phyloP scores from a whole-genome alignment of 176 grass and related monocot genomes.

The Calamus simplicifolius region DNA sequence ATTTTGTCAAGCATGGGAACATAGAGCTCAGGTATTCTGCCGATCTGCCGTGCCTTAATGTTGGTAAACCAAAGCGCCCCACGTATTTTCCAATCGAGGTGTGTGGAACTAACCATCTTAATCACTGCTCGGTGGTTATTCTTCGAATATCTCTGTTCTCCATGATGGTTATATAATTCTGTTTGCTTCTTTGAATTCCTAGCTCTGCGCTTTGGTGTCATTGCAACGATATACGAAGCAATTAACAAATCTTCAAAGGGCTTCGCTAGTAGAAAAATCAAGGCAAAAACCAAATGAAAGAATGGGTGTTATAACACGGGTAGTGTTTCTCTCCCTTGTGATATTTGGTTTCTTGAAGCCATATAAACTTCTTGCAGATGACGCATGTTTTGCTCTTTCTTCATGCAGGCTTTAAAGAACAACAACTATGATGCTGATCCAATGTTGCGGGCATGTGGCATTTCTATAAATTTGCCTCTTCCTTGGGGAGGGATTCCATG shows the following conservation, averaged over 20 bases:
- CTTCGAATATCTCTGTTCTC: no score
- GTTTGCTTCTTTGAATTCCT: constrained; percentile 20
- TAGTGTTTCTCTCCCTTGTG: background rate
- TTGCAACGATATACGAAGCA: constrained; percentile 83
- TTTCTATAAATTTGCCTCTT: constrained; percentile 44
- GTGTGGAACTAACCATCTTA: background rate
- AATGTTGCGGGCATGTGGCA: constrained; percentile 60
- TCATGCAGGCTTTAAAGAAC: constrained; percentile 29
- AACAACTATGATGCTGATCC: constrained; percentile 66
- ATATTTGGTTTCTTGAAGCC: no score
- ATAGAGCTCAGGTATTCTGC: constrained; percentile 54
- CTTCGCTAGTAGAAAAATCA: constrained; percentile 82
- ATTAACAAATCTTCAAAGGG: constrained; percentile 50
- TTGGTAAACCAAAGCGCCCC: constrained; percentile 78
- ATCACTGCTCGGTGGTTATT: no score
- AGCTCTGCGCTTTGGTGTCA: constrained; percentile 52
- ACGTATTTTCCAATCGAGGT: constrained; percentile 74
- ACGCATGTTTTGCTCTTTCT: no score
- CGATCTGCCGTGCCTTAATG: constrained; percentile 77
- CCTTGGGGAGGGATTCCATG: no score
- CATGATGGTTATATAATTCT: constrained; percentile 9
- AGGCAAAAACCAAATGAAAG: constrained; percentile 86
- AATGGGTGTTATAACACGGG: constrained; percentile 53
- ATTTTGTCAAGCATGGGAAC: constrained; percentile 52
- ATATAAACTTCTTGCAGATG: no score